These are phyloP conservation scores for Tylopilus sp. DNA, from an alignment of 768 basidiomycete genomes.

Conservation along the genomic window DNA sequence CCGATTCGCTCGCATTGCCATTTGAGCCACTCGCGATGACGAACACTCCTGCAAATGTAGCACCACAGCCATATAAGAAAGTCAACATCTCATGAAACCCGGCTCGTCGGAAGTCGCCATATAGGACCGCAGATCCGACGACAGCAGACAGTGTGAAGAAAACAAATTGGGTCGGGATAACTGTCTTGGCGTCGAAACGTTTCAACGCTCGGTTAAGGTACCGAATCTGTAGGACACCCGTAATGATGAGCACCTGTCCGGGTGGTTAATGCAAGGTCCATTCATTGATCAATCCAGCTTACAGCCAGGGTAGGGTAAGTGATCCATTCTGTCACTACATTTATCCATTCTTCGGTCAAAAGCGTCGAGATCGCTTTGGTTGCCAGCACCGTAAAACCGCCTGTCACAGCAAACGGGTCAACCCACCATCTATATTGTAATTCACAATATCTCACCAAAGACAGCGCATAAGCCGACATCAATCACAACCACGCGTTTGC, in stretches of 20 bases:
- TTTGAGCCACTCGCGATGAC: slow-evolving; percentile 71
- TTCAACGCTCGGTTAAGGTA: slow-evolving; percentile 87
- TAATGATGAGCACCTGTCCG: slow-evolving; percentile 59
- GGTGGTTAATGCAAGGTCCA: slow-evolving; percentile 7
- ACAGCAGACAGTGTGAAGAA: slow-evolving; percentile 93
- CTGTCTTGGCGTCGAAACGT: slow-evolving; percentile 92
- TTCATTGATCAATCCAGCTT: slow-evolving; percentile 19
- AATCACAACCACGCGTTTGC: slow-evolving; percentile 69
- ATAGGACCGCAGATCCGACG: slow-evolving; percentile 88
- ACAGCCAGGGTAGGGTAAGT: slow-evolving; percentile 79
- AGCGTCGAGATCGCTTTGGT: slow-evolving; percentile 92
- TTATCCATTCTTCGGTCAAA: slow-evolving; percentile 71
- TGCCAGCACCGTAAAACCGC: slow-evolving; percentile 91
- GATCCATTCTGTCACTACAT: slow-evolving; percentile 76
- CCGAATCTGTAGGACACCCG: slow-evolving; percentile 80
- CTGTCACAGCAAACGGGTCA: slow-evolving; percentile 37
- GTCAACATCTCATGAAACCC: slow-evolving; percentile 79
- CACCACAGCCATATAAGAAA: slow-evolving; percentile 81
- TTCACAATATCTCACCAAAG: slow-evolving; percentile 50
- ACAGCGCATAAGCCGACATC: slow-evolving; percentile 88
- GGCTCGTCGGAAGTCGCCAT: slow-evolving; percentile 86
- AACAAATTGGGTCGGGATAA: slow-evolving; percentile 94
- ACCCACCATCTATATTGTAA: neutral
- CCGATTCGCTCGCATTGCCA: slow-evolving; percentile 25
- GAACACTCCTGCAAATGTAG: slow-evolving; percentile 90